phyloP scores from a whole-genome alignment of 1,284 basidiomycete species.

The Lignosus rhinocerotis region DNA sequence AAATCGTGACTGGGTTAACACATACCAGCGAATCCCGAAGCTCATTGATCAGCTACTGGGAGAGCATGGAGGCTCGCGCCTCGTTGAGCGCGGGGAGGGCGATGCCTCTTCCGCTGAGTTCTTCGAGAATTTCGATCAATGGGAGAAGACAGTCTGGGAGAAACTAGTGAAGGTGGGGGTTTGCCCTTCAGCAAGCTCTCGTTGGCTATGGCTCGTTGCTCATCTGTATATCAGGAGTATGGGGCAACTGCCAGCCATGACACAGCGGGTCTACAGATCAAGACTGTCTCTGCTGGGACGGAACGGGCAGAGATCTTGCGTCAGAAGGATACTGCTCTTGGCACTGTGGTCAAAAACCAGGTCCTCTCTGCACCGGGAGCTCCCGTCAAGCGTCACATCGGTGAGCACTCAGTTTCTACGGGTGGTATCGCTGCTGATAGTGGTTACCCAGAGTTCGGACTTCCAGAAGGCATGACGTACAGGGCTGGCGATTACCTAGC shows the following conservation, averaged over 20 bases:
- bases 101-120: constrained; percentile 47
- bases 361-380: constrained; percentile 41
- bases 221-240: constrained; percentile 31
- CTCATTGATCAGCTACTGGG: constrained; percentile 43
- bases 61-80: constrained; percentile 40
- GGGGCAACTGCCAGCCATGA: constrained; percentile 20
- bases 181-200: background rate
- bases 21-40: constrained; percentile 52
- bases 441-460: constrained; percentile 34
- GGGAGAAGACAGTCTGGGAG: constrained; percentile 45
- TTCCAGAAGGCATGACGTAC: constrained; percentile 41
- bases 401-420: background rate
- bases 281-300: constrained; percentile 38
- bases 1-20: constrained; percentile 52
- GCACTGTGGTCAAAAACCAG: constrained; percentile 43
- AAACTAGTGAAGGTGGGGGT: constrained; percentile 36
- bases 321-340: constrained; percentile 42
- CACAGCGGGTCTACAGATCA: constrained; percentile 29
- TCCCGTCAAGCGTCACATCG: constrained; percentile 45
- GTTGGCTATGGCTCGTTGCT: background rate
- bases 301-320: constrained; percentile 40
- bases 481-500: constrained; percentile 49
- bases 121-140: constrained; percentile 49
- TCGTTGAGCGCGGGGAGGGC: constrained; percentile 44
- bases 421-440: too few species aligned